Evolutionary conservation across 768 basidiomycete species (phyloP).

Genomic region (Leccinellum rugosiceps): DNA sequence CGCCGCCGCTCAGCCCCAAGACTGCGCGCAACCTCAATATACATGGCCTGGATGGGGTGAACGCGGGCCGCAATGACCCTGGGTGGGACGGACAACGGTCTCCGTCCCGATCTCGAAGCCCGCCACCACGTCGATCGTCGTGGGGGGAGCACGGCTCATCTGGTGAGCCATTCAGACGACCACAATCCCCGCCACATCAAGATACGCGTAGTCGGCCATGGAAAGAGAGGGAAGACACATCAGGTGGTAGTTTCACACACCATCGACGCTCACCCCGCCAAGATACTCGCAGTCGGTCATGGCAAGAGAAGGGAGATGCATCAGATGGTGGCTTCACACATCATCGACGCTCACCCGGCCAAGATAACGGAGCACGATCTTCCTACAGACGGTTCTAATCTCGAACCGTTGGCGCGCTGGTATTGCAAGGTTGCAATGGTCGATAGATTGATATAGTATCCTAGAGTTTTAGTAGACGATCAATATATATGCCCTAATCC

Average conservation of each 20-base stretch:
- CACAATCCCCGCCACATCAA: constrained; percentile 3
- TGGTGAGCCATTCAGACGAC: neutral
- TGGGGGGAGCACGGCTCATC: constrained; percentile 3
- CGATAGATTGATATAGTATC: constrained; percentile 4
- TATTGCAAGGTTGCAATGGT: constrained; percentile 2
- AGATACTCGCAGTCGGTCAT: neutral
- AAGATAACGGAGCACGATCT: constrained; percentile 1
- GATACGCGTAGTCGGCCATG: neutral
- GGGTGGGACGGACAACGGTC: constrained; percentile 1
- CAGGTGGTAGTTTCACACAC: neutral
- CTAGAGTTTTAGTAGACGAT: neutral
- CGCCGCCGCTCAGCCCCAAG: constrained; percentile 40
- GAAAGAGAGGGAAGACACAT: neutral
- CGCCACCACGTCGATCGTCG: constrained; percentile 9
- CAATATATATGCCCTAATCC: constrained; percentile 1
- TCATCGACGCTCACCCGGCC: constrained; percentile 1
- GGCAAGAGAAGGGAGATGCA: neutral
- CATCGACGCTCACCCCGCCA: constrained; percentile 1
- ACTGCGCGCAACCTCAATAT: constrained; percentile 52
- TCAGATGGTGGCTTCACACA: neutral
- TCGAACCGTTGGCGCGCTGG: constrained; percentile 1
- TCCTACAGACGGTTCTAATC: constrained; percentile 4
- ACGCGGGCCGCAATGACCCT: constrained; percentile 4
- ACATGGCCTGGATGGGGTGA: constrained; percentile 34
- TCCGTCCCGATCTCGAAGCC: neutral